Percentiles rank a stretch among this genome's conserved stretches.
Evolutionary conservation across 2,329 filamentous ascomycete species (phyloP).

Genomic region (Fusarium camptoceras): DNA sequence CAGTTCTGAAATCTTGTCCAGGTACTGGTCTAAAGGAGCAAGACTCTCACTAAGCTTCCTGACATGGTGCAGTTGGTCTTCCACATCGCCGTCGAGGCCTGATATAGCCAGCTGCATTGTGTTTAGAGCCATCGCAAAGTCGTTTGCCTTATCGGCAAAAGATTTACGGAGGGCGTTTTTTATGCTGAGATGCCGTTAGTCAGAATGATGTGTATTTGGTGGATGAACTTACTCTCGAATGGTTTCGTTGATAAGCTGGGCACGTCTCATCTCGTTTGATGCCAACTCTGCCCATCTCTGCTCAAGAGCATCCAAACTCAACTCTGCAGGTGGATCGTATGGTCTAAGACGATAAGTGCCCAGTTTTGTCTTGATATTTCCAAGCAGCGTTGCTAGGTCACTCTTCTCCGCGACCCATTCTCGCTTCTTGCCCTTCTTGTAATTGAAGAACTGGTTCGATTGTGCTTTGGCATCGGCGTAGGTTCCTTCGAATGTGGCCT

Average conservation of each 20-base stretch:
- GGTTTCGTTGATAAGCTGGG: conserved; percentile 96
- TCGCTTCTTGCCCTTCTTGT: conserved; percentile 91
- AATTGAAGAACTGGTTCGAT: conserved; percentile 81
- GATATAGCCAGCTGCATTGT: conserved; percentile 95
- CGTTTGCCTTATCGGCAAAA: conserved; percentile 98
- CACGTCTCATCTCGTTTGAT: conserved; percentile 85
- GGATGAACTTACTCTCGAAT: conserved; percentile 80
- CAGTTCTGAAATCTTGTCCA: conserved; percentile 86
- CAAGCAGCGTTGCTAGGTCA: conserved; percentile 89
- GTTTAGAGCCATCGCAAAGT: conserved; percentile 94
- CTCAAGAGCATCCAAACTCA: conserved; percentile 86
- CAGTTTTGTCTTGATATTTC: conserved; percentile 99
- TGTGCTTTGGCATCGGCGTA: conserved; percentile 94
- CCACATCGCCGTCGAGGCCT: conserved; percentile 95
- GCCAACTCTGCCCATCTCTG: conserved; percentile 83
- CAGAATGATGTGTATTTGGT: background rate
- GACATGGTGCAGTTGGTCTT: conserved; percentile 92
- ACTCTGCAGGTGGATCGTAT: conserved; percentile 87
- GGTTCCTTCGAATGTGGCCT: conserved; percentile 87
- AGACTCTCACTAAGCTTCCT: conserved; percentile 86
- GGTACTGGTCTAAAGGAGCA: conserved; percentile 88
- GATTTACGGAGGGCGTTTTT: conserved; percentile 93
- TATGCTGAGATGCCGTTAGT: conserved; percentile 69
- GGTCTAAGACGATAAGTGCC: conserved; percentile 92
- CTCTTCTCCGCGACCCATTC: conserved; percentile 98